Evolutionary conservation across 805 yeast genomes (phyloP), one percentile per base, ranked within the genome.

Genomic region (Ogataea philodendri): DNA sequence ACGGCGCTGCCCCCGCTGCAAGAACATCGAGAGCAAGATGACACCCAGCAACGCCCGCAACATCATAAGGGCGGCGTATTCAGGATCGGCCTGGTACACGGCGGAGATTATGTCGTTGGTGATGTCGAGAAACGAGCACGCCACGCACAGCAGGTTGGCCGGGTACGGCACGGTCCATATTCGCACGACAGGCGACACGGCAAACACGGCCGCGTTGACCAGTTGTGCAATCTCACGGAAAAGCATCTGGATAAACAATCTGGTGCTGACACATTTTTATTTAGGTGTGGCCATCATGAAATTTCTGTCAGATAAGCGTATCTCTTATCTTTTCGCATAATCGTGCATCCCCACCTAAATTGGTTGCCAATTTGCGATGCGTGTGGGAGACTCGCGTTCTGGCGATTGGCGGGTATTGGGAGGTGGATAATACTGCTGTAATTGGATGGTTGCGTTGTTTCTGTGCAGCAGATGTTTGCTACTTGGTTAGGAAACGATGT

Each of bases 241-340:
- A 3, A 11, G 13, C 39, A 35, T 35, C 10, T 9, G 11, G 13
- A 9, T 16, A 15, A 9, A 11, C 15, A 17, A 26, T n/a, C 16
- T 8, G 9, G 10, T 15, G 27, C 8, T 7, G 27, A 16, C 26
- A 11, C 20, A 5, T 9, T 34, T 34, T 27, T 32, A 32, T 32
- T 32, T 19, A 13, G n/a, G 19, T 19, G 15, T 15, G 19, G 10
- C 22, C 22, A 27, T 17, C 21, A 9, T 17, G 17, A 23, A 26
- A 33, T 9, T 14, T 27, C 26, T 23, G 37, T 34, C 32, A 32
- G 23, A 18, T 23, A 30, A 35, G 23, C 23, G 24, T 30, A 14
- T 15, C 14, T 22, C 32, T 29, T 35, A 35, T 35, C 39, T 35
- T 13, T 23, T 15, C 39, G 39, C 39, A 35, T 35, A 28, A 35